Evolutionary conservation across 2,329 filamentous ascomycete species (phyloP).

Genomic region (Metarhizium sp.): DNA sequence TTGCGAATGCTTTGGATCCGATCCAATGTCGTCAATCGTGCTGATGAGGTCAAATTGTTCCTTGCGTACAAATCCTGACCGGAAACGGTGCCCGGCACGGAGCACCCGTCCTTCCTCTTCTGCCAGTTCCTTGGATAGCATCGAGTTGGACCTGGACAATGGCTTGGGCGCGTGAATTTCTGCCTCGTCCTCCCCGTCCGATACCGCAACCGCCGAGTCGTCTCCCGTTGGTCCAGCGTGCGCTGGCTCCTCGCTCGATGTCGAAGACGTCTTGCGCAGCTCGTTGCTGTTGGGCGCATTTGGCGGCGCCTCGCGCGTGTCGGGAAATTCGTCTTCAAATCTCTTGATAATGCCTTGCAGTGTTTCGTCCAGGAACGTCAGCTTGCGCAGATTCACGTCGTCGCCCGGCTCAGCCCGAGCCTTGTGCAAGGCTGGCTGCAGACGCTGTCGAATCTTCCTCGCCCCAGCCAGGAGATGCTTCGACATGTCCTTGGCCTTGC

Average conservation of each 20-base stretch:
- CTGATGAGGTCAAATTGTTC: constrained; percentile 42
- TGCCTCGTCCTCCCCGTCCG: constrained; percentile 41
- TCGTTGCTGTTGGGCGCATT: constrained; percentile 1
- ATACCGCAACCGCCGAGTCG: constrained; percentile 27
- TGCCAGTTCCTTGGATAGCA: constrained; percentile 42
- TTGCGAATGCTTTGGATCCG: constrained; percentile 39
- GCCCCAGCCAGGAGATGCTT: constrained; percentile 82
- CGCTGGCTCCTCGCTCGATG: constrained; percentile 12
- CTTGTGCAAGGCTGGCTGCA: constrained; percentile 75
- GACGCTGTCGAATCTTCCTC: constrained; percentile 72
- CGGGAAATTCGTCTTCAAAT: constrained; percentile 93
- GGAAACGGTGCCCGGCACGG: constrained; percentile 48
- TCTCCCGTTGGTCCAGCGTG: constrained; percentile 18
- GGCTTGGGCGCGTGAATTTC: constrained; percentile 30
- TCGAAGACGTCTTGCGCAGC: neutral
- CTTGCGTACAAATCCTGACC: constrained; percentile 40
- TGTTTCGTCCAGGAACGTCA: constrained; percentile 82
- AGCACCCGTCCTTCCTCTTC: constrained; percentile 49
- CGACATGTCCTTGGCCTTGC: constrained; percentile 83
- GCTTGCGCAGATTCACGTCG: constrained; percentile 69
- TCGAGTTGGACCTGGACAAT: constrained; percentile 42
- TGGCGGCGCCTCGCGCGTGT: constrained; percentile 49
- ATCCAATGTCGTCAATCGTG: constrained; percentile 37
- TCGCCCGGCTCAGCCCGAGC: constrained; percentile 60
- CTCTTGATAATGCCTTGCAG: constrained; percentile 86